Evolutionary conservation across 176 grass and related monocot species (phyloP), one percentile per base, ranked within the genome.

Genomic region (Cymbopogon citratus): DNA sequence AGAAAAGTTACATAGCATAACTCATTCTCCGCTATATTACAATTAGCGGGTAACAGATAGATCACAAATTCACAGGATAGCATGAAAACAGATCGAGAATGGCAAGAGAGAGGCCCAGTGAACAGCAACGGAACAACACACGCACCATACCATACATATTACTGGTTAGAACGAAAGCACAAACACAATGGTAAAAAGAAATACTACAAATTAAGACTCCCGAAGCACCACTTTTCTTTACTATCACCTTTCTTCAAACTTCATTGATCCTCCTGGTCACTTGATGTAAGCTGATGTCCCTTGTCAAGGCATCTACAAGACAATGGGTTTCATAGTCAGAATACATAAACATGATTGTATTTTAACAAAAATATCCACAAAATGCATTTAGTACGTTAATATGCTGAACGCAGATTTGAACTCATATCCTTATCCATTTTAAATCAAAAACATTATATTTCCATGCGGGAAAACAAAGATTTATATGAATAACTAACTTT

Each of bases 231-330:
- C 75, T 48, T 0, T 76, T 85, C 63, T 81, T 71, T 33, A 35
- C 21, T 23, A 44, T 44, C 14, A 25, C 45, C 33, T 39, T 34
- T 24, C 62, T 57, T 69, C 28, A 18, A 3, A 21, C 62, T 45
- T 69, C 16, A 18, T 35, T 33, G 19, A 33, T 54, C 18, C 70
- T 63, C 39, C 44, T 34, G 41, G 19, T 36, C 64, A 52, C 31
- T 75, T 76, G 13, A 26, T 51, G 26, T 46, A 83, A 60, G 54
- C 39, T 15, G 63, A 70, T n/a, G n/a, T 14, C 41, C 44, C 54
- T 75, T 48, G 25, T 35, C 63, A 57, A 85, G 7, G 19, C 71
- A 70, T 66, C 87, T 89, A 12, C 54, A 85, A 9, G 19, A 56
- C 10, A 65, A 25, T 13, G 16, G 40, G 36, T 81, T 84, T 34